phyloP scores from a whole-genome alignment of 164 flowering plant genomes.

The Chimonanthus praecox region DNA sequence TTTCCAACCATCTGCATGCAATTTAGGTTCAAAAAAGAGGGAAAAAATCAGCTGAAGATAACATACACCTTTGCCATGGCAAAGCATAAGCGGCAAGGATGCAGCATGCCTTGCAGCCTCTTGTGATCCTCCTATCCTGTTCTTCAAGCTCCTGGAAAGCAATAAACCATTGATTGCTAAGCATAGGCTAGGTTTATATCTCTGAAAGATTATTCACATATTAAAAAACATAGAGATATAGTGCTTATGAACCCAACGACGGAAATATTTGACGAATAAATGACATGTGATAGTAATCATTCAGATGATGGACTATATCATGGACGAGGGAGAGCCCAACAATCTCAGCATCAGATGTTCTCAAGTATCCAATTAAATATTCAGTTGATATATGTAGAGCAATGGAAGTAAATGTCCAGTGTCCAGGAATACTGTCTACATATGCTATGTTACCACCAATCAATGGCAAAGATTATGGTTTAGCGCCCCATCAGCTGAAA shows the following conservation, averaged over 20 bases:
- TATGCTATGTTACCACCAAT: not conserved
- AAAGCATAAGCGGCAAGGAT: slow-evolving; percentile 74
- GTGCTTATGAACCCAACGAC: not conserved
- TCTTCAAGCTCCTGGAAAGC: slow-evolving; percentile 55
- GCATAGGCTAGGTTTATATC: too few relatives aligned
- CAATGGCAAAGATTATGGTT: not conserved
- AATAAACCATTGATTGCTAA: not conserved
- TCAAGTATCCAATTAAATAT: not conserved
- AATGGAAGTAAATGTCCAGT: not conserved
- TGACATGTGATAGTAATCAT: too few relatives aligned
- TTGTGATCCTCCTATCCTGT: slow-evolving; percentile 69
- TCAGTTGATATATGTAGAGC: not conserved
- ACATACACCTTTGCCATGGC: slow-evolving; percentile 73
- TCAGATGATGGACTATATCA: not conserved
- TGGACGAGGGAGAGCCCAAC: not conserved
- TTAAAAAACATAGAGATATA: not conserved
- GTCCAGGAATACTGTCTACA: not conserved
- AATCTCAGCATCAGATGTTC: not conserved
- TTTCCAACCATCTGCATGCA: too few relatives aligned
- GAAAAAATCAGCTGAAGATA: not conserved
- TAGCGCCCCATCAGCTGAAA: not conserved
- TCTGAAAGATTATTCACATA: too few relatives aligned
- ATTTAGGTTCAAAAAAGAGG: too few relatives aligned
- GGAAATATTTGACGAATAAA: not conserved
- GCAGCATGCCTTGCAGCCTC: slow-evolving; percentile 86